Evolutionary conservation across 1,139 yeast genomes (phyloP).

Genomic region (Suhomyces taliae): DNA sequence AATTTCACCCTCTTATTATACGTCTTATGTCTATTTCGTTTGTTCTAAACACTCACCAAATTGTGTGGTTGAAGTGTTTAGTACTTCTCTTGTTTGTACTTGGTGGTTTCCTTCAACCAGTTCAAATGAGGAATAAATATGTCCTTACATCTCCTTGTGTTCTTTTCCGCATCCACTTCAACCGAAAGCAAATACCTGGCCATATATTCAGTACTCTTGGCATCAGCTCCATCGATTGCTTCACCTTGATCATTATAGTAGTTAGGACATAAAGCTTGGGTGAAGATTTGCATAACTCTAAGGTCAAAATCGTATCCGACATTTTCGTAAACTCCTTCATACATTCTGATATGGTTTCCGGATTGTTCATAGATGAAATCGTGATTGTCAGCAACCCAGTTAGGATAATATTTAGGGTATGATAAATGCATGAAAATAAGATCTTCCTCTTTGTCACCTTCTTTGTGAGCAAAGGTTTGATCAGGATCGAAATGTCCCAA

Average conservation of each 20-base stretch:
- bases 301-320: constrained; percentile 57
- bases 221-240: constrained; percentile 27
- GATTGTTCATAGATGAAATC: constrained; percentile 42
- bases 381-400: constrained; percentile 45
- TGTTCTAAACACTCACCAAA: neutral
- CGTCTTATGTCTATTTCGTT: neutral
- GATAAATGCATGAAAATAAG: constrained; percentile 59
- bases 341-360: constrained; percentile 49
- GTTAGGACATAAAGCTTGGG: constrained; percentile 40
- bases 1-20: too few relatives aligned
- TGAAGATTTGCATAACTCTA: constrained; percentile 36
- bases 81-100: constrained; percentile 3
- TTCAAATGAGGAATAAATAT: constrained; percentile 30
- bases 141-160: constrained; percentile 33
- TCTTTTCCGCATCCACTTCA: constrained; percentile 21
- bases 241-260: constrained; percentile 33
- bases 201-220: constrained; percentile 31
- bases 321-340: constrained; percentile 38
- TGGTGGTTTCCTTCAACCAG: constrained; percentile 25
- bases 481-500: constrained; percentile 63
- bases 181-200: constrained; percentile 35
- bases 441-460: constrained; percentile 27
- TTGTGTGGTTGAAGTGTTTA: too few relatives aligned
- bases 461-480: constrained; percentile 17
- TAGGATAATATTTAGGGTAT: constrained; percentile 63